Evolutionary conservation across 2,329 filamentous ascomycete species (phyloP).

Genomic region (Exophiala oligosperma): DNA sequence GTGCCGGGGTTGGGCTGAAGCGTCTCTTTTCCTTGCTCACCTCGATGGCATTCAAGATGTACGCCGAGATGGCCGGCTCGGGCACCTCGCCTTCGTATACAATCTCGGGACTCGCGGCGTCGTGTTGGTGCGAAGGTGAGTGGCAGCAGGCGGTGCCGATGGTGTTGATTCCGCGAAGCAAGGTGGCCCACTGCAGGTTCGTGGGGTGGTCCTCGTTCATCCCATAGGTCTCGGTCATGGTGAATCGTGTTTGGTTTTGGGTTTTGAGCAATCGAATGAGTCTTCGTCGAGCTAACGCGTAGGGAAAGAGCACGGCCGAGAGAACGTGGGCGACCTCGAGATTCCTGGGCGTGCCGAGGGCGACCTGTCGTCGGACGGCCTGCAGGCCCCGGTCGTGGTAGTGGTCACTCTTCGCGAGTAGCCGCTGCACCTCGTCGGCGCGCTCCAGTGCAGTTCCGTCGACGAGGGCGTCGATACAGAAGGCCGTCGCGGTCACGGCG

Average conservation of each 20-base stretch:
- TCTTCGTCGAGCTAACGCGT: conserved; percentile 11
- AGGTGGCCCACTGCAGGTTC: conserved; percentile 6
- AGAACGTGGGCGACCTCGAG: conserved; percentile 7
- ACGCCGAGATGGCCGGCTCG: no score
- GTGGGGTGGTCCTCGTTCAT: neutral
- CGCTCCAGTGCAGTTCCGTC: neutral
- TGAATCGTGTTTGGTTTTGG: no score
- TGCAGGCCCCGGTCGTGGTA: conserved; percentile 7
- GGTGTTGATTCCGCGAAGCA: conserved; percentile 4
- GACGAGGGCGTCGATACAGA: conserved; percentile 5
- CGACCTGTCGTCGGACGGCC: conserved; percentile 1
- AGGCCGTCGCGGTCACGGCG: neutral
- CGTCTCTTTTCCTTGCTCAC: no score
- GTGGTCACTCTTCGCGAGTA: conserved; percentile 4
- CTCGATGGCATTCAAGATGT: no score
- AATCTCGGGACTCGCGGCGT: no score
- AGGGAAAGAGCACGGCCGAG: conserved; percentile 6
- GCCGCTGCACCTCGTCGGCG: neutral
- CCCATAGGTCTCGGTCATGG: neutral
- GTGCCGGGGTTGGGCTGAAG: no score
- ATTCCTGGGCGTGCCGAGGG: neutral
- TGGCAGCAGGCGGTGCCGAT: neutral
- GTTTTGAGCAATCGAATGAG: conserved; percentile 2
- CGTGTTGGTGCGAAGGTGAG: no score
- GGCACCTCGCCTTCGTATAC: no score